Percentiles rank a stretch among this genome's conserved stretches.
These are phyloP conservation scores for Fragosphaeria purpurea DNA, from an alignment of 2,329 filamentous ascomycete genomes.

Conservation along the genomic window DNA sequence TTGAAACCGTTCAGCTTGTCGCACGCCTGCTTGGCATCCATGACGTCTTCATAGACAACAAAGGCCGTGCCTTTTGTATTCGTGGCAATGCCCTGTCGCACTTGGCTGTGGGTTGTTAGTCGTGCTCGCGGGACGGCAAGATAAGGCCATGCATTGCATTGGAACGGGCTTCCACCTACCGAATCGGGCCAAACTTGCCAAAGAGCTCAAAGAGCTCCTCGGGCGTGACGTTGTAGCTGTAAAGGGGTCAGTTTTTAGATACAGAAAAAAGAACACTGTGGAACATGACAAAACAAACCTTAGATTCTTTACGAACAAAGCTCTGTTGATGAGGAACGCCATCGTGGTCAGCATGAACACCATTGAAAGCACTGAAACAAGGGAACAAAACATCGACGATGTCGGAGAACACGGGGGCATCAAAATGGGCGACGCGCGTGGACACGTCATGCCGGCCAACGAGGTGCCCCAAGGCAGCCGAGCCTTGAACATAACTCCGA, in stretches of 20 bases:
- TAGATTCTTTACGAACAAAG: constrained; percentile 99
- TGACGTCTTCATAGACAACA: constrained; percentile 98
- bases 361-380: no score
- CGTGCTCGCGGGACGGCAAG: background rate
- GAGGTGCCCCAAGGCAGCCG: no score
- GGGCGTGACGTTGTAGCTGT: constrained; percentile 94
- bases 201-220: constrained; percentile 98
- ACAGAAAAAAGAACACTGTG: no score
- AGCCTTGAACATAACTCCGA: background rate
- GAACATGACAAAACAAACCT: constrained; percentile 57
- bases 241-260: background rate
- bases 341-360: constrained; percentile 3
- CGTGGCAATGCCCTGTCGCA: constrained; percentile 93
- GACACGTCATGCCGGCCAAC: no score
- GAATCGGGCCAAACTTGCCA: constrained; percentile 91
- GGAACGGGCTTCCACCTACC: constrained; percentile 45
- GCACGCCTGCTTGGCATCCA: constrained; percentile 97
- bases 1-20: constrained; percentile 99
- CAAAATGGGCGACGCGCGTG: no score
- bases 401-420: no score
- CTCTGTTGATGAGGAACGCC: constrained; percentile 44
- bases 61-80: constrained; percentile 98
- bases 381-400: no score
- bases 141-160: no score
- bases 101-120: constrained; percentile 56